Evolutionary conservation across 176 grass and related monocot species (phyloP).

Genomic region (Saccharum spontaneum): DNA sequence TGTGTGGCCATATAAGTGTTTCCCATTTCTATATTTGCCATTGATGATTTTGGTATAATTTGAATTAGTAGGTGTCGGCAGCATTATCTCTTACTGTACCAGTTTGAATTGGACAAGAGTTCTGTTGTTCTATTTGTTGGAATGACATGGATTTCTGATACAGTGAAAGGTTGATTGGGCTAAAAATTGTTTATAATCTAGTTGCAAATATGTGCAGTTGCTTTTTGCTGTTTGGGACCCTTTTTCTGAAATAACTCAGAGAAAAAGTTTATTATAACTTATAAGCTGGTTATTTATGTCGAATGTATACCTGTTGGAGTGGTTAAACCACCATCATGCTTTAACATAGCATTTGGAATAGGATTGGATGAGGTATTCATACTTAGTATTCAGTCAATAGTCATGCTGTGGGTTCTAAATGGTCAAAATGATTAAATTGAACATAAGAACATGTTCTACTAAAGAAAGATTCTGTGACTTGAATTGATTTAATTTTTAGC

Average conservation of each 20-base stretch:
- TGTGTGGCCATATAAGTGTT: neutral
- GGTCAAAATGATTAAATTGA: neutral
- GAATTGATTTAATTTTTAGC: neutral
- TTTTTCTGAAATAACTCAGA: neutral
- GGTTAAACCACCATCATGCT: neutral
- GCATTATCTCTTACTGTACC: neutral
- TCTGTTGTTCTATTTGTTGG: neutral
- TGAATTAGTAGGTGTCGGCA: neutral
- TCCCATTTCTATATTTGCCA: neutral
- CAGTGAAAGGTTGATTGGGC: neutral
- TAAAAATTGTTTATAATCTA: constrained; percentile 20
- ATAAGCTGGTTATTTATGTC: neutral
- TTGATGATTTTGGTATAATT: constrained; percentile 10
- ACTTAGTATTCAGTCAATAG: neutral
- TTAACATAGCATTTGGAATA: neutral
- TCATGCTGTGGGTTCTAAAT: neutral
- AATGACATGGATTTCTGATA: neutral
- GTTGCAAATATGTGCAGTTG: neutral
- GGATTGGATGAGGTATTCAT: neutral
- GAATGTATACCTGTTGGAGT: neutral
- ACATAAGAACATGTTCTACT: neutral
- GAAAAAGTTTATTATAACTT: neutral
- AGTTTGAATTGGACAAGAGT: neutral
- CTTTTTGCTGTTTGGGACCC: neutral
- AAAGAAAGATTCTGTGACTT: neutral